A percentile compares a stretch with the other conserved stretches of the same genome.
Conservation (phyloP, 768 basidiomycete species). For the Russula emetica region DNA sequence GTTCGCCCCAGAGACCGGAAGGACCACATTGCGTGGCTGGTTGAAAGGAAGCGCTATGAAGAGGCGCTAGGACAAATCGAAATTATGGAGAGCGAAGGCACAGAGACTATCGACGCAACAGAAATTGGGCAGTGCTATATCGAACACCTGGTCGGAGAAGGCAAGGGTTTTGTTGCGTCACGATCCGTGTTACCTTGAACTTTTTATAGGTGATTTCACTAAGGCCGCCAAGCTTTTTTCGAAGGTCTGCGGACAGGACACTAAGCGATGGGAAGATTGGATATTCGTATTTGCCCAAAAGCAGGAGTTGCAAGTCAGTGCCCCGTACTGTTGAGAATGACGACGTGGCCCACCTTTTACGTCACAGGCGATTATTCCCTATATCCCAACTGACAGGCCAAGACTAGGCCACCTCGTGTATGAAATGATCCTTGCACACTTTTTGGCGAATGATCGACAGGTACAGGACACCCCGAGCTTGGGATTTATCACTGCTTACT, state of each 20-base stretch:
- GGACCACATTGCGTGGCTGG: constrained; percentile 91
- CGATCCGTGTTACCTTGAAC: not conserved
- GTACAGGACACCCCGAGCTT: constrained; percentile 38
- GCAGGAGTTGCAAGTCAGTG: constrained; percentile 66
- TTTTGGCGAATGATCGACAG: constrained; percentile 69
- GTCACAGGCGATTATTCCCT: constrained; percentile 77
- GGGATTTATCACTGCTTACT: not conserved
- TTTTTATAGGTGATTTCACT: constrained; percentile 50
- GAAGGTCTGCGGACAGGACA: constrained; percentile 77
- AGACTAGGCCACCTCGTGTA: constrained; percentile 82
- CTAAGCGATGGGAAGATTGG: constrained; percentile 92
- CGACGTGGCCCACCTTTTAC: not conserved
- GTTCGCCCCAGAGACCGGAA: constrained; percentile 83
- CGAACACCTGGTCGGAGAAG: constrained; percentile 76
- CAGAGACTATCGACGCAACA: constrained; percentile 47
- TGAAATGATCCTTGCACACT: constrained; percentile 90
- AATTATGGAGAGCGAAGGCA: constrained; percentile 35
- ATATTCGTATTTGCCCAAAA: constrained; percentile 86
- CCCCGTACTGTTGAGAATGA: constrained; percentile 5
- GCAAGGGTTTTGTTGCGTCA: constrained; percentile 39
- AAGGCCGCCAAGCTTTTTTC: constrained; percentile 82
- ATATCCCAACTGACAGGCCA: constrained; percentile 78
- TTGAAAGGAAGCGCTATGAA: constrained; percentile 80
- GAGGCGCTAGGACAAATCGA: constrained; percentile 85
- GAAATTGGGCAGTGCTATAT: constrained; percentile 86